These are phyloP conservation scores for Xylaria sp. DNA, from an alignment of 2,329 filamentous ascomycete genomes.

Conservation along the genomic window DNA sequence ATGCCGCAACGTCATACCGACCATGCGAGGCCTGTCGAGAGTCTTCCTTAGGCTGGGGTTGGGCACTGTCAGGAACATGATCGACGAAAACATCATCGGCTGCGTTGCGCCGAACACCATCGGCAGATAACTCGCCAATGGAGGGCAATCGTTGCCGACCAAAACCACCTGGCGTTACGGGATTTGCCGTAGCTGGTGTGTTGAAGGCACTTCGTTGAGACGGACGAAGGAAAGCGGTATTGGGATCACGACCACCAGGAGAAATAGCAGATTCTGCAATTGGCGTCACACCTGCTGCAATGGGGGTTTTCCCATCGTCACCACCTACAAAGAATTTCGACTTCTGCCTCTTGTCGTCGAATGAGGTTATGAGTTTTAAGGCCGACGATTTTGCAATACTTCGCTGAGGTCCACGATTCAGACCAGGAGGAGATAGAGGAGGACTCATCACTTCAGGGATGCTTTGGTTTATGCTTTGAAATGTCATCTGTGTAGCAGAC, in stretches of 20 bases:
- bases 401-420: constrained; percentile 63
- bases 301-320: constrained; percentile 72
- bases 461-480: constrained; percentile 58
- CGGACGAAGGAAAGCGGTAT: constrained; percentile 71
- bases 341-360: constrained; percentile 68
- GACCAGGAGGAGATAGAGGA: constrained; percentile 73
- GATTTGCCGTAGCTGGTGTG: constrained; percentile 70
- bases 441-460: constrained; percentile 70
- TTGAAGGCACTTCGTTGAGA: constrained; percentile 71
- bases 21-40: constrained; percentile 49
- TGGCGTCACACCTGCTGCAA: constrained; percentile 83
- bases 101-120: constrained; percentile 40
- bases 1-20: constrained; percentile 50
- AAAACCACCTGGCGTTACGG: constrained; percentile 65
- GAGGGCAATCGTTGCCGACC: constrained; percentile 72
- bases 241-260: constrained; percentile 68
- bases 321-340: constrained; percentile 66
- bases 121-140: constrained; percentile 70
- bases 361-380: constrained; percentile 89
- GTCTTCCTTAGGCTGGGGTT: constrained; percentile 40
- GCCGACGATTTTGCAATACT: constrained; percentile 80
- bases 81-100: constrained; percentile 39
- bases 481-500: constrained; percentile 68
- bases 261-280: constrained; percentile 81
- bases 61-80: constrained; percentile 32